A percentile compares a stretch with the other conserved stretches of the same genome.
Evolutionary conservation across 768 basidiomycete genomes (phyloP).

Genomic region (Austroboletus festivus): DNA sequence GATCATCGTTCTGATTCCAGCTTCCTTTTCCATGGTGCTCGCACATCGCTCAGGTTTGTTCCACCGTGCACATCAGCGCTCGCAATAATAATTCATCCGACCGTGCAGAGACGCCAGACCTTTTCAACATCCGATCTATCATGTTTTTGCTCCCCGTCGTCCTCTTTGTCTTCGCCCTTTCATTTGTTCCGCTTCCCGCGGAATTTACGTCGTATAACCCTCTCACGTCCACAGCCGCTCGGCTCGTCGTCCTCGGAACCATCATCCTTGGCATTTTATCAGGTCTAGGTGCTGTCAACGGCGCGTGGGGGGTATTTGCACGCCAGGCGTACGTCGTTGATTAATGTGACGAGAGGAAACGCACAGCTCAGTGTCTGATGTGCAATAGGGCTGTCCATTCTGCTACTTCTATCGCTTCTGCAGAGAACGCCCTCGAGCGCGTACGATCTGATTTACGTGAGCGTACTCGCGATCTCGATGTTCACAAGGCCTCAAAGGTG

Average conservation of each 20-base stretch:
- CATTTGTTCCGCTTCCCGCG: slow-evolving; percentile 64
- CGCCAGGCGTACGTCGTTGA: slow-evolving; percentile 24
- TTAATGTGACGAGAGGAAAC: slow-evolving; percentile 10
- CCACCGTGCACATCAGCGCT: neutral
- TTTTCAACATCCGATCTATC: slow-evolving; percentile 21
- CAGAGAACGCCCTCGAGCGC: slow-evolving; percentile 56
- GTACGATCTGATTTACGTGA: slow-evolving; percentile 56
- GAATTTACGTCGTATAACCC: slow-evolving; percentile 41
- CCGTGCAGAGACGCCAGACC: slow-evolving; percentile 21
- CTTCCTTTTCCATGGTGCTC: slow-evolving; percentile 58
- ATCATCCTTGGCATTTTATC: slow-evolving; percentile 76
- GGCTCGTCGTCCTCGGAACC: slow-evolving; percentile 74
- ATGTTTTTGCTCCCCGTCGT: slow-evolving; percentile 44
- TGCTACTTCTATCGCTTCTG: slow-evolving; percentile 39
- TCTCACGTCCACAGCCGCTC: slow-evolving; percentile 50
- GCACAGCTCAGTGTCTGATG: slow-evolving; percentile 6
- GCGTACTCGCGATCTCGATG: slow-evolving; percentile 28
- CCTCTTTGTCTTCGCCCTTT: slow-evolving; percentile 57
- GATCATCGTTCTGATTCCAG: slow-evolving; percentile 65
- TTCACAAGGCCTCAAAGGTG: slow-evolving; percentile 24
- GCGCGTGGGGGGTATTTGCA: slow-evolving; percentile 47
- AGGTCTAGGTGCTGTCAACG: slow-evolving; percentile 73
- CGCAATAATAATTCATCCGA: neutral
- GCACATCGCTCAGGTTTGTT: slow-evolving; percentile 39
- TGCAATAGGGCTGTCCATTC: slow-evolving; percentile 21